phyloP scores from a whole-genome alignment of 2,329 filamentous ascomycete species.

The Aspergillus quadricinctus region DNA sequence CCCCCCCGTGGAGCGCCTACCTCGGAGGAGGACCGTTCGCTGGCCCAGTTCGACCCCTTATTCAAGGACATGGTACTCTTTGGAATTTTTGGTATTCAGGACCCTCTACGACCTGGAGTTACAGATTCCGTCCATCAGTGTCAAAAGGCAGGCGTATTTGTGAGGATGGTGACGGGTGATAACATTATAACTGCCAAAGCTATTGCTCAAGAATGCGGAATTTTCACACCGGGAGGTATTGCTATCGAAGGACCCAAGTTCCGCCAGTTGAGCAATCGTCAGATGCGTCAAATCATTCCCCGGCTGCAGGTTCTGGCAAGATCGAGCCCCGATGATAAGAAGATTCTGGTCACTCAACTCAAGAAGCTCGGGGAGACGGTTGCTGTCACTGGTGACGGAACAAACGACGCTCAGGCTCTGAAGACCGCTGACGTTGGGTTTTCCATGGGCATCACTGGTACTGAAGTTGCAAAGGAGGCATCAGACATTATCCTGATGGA shows the following conservation, averaged over 20 bases:
- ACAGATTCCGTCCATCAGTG: constrained; percentile 67
- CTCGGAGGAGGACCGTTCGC: constrained; percentile 54
- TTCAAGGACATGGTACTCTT: constrained; percentile 66
- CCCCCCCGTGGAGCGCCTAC: constrained; percentile 62
- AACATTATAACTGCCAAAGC: constrained; percentile 75
- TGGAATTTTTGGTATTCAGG: constrained; percentile 73
- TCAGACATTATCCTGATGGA: constrained; percentile 85
- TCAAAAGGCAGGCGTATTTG: constrained; percentile 70
- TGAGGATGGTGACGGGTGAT: constrained; percentile 83
- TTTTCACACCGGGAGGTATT: constrained; percentile 62
- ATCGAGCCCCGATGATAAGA: constrained; percentile 74
- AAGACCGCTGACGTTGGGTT: constrained; percentile 80
- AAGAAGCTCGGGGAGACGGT: constrained; percentile 73
- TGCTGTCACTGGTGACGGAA: constrained; percentile 78
- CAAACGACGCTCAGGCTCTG: constrained; percentile 76
- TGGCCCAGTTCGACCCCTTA: constrained; percentile 62
- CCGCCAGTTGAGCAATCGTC: constrained; percentile 62
- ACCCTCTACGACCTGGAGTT: constrained; percentile 73
- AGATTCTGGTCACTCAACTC: constrained; percentile 65
- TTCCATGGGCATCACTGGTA: constrained; percentile 80
- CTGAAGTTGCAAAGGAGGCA: constrained; percentile 79
- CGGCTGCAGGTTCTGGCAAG: constrained; percentile 66
- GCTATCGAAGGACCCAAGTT: constrained; percentile 78
- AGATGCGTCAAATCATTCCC: constrained; percentile 66
- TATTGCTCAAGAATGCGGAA: constrained; percentile 74